A percentile compares a stretch with the other conserved stretches of the same genome.
Conservation (phyloP, 495 filamentous ascomycete species). For the Aspergillus carlsbadensis region DNA sequence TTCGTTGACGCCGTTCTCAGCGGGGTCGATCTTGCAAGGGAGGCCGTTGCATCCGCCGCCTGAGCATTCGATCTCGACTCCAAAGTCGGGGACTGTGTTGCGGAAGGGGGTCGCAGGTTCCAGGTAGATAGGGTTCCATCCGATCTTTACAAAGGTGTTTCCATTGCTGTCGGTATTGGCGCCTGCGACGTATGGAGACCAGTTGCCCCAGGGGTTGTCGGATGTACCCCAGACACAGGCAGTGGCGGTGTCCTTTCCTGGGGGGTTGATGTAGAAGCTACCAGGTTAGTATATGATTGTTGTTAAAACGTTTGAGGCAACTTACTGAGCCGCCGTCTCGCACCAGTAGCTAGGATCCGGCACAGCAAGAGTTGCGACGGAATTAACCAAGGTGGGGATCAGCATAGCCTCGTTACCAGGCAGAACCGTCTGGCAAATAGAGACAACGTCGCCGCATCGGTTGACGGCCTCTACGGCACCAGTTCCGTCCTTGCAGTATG, state of each 20-base stretch:
- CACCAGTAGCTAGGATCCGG: constrained; percentile 72
- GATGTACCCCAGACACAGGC: constrained; percentile 72
- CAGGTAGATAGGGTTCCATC: constrained; percentile 77
- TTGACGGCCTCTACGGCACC: constrained; percentile 64
- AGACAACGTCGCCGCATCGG: constrained; percentile 57
- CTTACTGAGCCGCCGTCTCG: constrained; percentile 71
- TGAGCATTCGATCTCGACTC: constrained; percentile 68
- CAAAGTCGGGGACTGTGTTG: constrained; percentile 60
- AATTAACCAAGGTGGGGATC: constrained; percentile 68
- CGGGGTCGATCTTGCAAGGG: constrained; percentile 73
- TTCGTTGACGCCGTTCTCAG: constrained; percentile 59
- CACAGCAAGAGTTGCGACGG: constrained; percentile 60
- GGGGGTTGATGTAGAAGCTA: constrained; percentile 78
- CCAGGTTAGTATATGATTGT: constrained; percentile 1
- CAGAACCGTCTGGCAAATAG: constrained; percentile 81
- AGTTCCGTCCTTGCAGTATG: constrained; percentile 72
- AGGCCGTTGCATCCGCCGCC: constrained; percentile 69
- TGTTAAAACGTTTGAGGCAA: not conserved
- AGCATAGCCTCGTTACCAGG: constrained; percentile 89
- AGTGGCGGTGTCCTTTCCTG: constrained; percentile 57
- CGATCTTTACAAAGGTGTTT: constrained; percentile 72
- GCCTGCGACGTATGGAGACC: constrained; percentile 76
- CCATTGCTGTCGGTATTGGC: constrained; percentile 67
- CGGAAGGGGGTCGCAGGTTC: constrained; percentile 56
- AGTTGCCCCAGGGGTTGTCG: constrained; percentile 69